Conservation (phyloP, 768 basidiomycete genomes). For the Inosperma sp. region DNA sequence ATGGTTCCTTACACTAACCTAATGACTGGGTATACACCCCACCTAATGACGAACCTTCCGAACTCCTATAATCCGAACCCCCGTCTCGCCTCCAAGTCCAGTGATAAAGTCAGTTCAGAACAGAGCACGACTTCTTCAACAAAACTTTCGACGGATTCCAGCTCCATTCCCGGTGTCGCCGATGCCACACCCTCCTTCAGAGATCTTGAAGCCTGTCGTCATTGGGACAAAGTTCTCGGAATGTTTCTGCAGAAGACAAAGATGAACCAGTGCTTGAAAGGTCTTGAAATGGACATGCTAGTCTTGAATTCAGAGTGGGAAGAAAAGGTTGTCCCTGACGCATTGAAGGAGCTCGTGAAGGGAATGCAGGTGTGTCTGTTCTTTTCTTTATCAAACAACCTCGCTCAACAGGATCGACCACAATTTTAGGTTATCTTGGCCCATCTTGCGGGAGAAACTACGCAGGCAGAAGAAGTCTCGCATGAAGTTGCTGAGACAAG, state of each 20-base stretch:
- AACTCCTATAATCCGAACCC: background rate
- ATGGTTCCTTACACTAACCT: background rate
- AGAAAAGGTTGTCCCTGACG: conserved; percentile 48
- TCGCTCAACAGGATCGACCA: conserved; percentile 19
- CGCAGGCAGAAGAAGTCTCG: conserved; percentile 10
- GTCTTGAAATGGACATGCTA: conserved; percentile 67
- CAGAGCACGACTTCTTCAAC: background rate
- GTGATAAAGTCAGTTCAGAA: background rate
- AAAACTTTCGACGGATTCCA: background rate
- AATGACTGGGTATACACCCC: background rate
- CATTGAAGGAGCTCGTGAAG: conserved; percentile 47
- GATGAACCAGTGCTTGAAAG: conserved; percentile 53
- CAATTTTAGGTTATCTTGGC: conserved; percentile 19
- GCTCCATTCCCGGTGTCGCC: background rate
- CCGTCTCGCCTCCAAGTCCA: background rate
- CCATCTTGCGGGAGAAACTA: conserved; percentile 21
- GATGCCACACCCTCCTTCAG: conserved; percentile 34
- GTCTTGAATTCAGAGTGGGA: conserved; percentile 69
- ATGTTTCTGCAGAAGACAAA: conserved; percentile 52
- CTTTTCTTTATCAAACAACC: background rate
- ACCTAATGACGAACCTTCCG: background rate
- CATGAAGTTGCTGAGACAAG: conserved; percentile 13
- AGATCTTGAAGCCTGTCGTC: conserved; percentile 37
- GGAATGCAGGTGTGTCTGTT: conserved; percentile 45
- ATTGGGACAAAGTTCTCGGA: conserved; percentile 59